Conservation (phyloP, 2,329 filamentous ascomycete genomes). For the Aspergillus vadensis region DNA sequence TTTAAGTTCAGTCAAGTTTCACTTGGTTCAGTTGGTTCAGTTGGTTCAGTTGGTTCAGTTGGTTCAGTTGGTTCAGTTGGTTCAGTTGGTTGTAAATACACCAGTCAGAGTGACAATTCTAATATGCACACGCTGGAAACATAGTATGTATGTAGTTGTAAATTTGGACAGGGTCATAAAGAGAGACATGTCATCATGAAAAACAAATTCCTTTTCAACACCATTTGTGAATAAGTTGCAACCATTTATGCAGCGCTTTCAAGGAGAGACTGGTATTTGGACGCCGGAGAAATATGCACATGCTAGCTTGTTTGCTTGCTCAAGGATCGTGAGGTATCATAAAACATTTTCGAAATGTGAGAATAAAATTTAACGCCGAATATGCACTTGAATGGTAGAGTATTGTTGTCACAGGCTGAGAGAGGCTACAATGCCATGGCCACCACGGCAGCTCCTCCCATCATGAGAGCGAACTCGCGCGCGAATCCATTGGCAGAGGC, state of each 20-base stretch:
- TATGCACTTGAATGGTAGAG: slow-evolving; percentile 11
- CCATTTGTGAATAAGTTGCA: background rate
- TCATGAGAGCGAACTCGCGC: slow-evolving; percentile 41
- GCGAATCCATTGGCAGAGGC: slow-evolving; percentile 31
- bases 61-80: background rate
- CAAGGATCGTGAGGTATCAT: slow-evolving; percentile 12
- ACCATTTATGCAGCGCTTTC: background rate
- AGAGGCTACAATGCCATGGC: slow-evolving; percentile 39
- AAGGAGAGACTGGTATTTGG: slow-evolving; percentile 3
- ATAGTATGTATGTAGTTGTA: background rate
- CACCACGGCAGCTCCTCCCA: slow-evolving; percentile 45
- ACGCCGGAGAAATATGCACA: background rate
- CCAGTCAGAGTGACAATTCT: background rate
- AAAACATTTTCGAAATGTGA: background rate
- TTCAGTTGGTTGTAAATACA: no score
- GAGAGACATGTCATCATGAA: slow-evolving; percentile 7
- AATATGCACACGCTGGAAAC: slow-evolving; percentile 13
- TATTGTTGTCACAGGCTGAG: background rate
- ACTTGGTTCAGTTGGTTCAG: background rate
- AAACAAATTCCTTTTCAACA: background rate
- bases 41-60: background rate
- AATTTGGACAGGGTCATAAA: background rate
- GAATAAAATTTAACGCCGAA: slow-evolving; percentile 11
- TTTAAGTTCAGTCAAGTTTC: no score
- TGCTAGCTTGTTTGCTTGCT: background rate